These are phyloP conservation scores for Dryas integrifolia DNA, from an alignment of 331 rosid species.

Conservation along the genomic window DNA sequence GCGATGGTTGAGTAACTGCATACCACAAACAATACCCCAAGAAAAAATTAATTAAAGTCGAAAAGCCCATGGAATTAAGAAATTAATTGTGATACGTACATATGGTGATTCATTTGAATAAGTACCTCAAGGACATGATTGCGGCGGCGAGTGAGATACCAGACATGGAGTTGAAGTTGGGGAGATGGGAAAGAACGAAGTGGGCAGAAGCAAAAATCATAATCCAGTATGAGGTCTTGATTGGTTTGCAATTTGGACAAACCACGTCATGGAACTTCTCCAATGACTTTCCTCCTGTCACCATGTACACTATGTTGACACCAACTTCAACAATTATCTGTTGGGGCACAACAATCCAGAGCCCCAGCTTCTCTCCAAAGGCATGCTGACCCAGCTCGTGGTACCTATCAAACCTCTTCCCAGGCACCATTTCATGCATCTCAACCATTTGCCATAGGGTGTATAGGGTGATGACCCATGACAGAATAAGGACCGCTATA, in stretches of 20 bases:
- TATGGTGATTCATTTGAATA: too few relatives aligned
- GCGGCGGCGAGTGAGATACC: slow-evolving; percentile 64
- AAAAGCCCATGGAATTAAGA: too few relatives aligned
- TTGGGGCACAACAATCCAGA: slow-evolving; percentile 56
- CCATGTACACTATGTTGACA: slow-evolving; percentile 52
- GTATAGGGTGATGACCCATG: slow-evolving; percentile 74
- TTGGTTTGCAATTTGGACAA: slow-evolving; percentile 39
- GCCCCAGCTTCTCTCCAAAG: slow-evolving; percentile 50
- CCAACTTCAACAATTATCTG: slow-evolving; percentile 48
- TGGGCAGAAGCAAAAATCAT: slow-evolving; percentile 48
- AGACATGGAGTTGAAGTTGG: slow-evolving; percentile 69
- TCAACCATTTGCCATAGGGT: slow-evolving; percentile 85
- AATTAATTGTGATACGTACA: too few relatives aligned
- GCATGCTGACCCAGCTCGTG: slow-evolving; percentile 58
- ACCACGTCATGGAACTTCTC: slow-evolving; percentile 41
- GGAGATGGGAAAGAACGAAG: slow-evolving; percentile 60
- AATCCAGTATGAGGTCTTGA: slow-evolving; percentile 49
- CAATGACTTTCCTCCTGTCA: slow-evolving; percentile 50
- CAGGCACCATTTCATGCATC: slow-evolving; percentile 64
- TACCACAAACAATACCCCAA: background rate
- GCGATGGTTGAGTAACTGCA: slow-evolving; percentile 76
- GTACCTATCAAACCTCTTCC: slow-evolving; percentile 54
- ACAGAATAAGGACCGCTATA: slow-evolving; percentile 26
- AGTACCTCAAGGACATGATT: slow-evolving; percentile 62
- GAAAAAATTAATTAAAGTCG: background rate